A percentile compares a stretch with the other conserved stretches of the same genome.
Conservation (phyloP, 176 grass and related monocot genomes). For the Oryza coarctata region DNA sequence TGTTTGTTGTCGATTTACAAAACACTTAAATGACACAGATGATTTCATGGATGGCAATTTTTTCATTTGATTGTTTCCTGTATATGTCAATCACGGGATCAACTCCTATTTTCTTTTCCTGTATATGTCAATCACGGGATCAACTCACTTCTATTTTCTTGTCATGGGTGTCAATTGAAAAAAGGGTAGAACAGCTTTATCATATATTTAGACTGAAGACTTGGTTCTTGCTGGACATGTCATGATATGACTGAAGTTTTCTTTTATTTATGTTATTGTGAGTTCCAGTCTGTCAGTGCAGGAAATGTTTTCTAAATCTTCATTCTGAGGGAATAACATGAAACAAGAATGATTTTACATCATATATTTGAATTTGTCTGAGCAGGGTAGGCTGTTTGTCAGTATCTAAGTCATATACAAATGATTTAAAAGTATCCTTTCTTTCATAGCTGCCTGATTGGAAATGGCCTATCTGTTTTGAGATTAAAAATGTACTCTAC, state of each 20-base stretch:
- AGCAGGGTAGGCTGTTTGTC: not conserved
- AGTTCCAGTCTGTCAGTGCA: not conserved
- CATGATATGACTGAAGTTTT: not conserved
- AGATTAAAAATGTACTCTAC: not conserved
- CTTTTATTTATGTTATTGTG: not conserved
- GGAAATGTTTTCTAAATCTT: conserved; percentile 19
- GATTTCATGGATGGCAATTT: not conserved
- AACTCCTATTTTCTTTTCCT: not conserved
- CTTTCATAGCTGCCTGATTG: not conserved
- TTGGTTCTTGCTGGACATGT: not conserved
- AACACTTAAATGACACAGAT: not conserved
- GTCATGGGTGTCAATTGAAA: not conserved
- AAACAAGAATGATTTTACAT: not conserved
- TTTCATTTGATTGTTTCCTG: not conserved
- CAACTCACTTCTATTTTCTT: not conserved
- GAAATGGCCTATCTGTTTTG: not conserved
- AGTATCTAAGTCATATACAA: not conserved
- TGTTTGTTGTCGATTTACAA: not conserved
- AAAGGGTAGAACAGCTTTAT: conserved; percentile 1
- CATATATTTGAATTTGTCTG: conserved; percentile 5
- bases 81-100: not conserved
- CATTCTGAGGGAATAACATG: conserved; percentile 13
- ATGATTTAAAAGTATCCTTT: not conserved
- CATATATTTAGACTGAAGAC: not conserved
- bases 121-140: not conserved